Base-by-base conservation (phyloP, 345 rosid genomes). In the Euphorbia lathyris region DNA sequence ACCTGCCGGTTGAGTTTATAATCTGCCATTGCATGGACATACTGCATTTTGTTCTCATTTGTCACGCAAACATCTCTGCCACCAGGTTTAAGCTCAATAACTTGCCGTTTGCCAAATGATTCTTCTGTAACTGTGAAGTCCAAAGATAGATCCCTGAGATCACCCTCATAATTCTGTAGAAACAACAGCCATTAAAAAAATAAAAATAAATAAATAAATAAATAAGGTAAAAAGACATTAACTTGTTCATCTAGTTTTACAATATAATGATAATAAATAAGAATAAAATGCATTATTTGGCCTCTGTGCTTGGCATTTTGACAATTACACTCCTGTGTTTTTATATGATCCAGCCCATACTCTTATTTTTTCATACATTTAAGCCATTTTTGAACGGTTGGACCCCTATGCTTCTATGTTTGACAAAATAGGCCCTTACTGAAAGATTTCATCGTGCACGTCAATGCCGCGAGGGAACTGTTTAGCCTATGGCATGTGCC, bases 1-100 rank as follows among this genome's bases (percentile, higher is more conserved):
- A 92, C 97, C 97, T 94, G 98, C 69, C 97, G 79, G 68, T 92
- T 94, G 76, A 94, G 98, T 83, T 92, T 94, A 76, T 90, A 88
- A 86, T 91, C 96, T 36, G 97, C 98, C 85, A 94, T 92, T 68
- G 97, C 97, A 87, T 94, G 96, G 79, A 94, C 83, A 70, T 94
- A 94, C 75, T 91, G 98, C 97, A 94, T 91, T 84, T 92, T 91
- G 87, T 94, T 91, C 68, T 88, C 97, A 80, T 90, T 84, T 69
- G 90, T 85, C 68, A 94, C 97, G 47, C 74, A 79, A 68, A 84
- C 74, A 81, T 91, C 96, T 78, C 81, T 90, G 65, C 97, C 98
- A 62, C 97, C 93, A 29, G 93, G 87, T 81, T 86, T 91, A 65
- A 94, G 97, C 85, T 91, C 96, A 63, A 90, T 67, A 48, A 87